Conservation (phyloP, 179 eudicot genomes). For the Spergularia azorica region DNA sequence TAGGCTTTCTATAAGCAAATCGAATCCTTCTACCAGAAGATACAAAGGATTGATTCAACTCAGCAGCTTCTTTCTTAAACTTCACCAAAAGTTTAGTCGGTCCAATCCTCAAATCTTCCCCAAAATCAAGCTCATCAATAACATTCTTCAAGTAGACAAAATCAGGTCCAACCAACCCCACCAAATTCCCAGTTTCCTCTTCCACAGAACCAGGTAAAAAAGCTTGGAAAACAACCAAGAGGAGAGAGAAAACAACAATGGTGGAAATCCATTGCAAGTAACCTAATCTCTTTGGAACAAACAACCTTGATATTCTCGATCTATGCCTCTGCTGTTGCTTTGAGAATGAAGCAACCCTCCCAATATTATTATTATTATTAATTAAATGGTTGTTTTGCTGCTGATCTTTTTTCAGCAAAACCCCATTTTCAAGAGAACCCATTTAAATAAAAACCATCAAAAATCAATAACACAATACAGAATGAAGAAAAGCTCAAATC, state of each 20-base stretch:
- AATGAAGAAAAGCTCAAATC: background rate
- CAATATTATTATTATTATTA: constrained; percentile 19
- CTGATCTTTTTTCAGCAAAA: constrained; percentile 53
- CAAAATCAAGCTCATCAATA: constrained; percentile 62
- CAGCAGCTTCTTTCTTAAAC: constrained; percentile 53
- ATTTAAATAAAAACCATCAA: constrained; percentile 46
- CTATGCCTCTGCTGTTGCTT: constrained; percentile 48
- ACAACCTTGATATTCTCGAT: constrained; percentile 66
- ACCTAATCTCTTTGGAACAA: constrained; percentile 52
- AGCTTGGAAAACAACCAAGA: constrained; percentile 54
- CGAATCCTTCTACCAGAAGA: constrained; percentile 38
- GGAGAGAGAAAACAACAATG: constrained; percentile 58
- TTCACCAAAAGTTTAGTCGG: constrained; percentile 52
- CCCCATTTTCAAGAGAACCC: constrained; percentile 75
- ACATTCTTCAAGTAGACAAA: constrained; percentile 41
- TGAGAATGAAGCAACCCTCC: constrained; percentile 41
- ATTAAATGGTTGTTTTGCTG: constrained; percentile 25
- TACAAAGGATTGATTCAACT: constrained; percentile 43
- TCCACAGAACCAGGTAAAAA: constrained; percentile 65
- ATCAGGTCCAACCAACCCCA: constrained; percentile 39
- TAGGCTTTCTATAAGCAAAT: constrained; percentile 76
- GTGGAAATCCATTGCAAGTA: constrained; percentile 65
- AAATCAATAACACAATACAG: constrained; percentile 8
- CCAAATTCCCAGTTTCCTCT: constrained; percentile 46
- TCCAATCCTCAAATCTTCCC: constrained; percentile 65